A percentile compares a stretch with the other conserved stretches of the same genome.
Evolutionary conservation across 139 green algal species (phyloP).

Genomic region (Coccomyxa sp.): DNA sequence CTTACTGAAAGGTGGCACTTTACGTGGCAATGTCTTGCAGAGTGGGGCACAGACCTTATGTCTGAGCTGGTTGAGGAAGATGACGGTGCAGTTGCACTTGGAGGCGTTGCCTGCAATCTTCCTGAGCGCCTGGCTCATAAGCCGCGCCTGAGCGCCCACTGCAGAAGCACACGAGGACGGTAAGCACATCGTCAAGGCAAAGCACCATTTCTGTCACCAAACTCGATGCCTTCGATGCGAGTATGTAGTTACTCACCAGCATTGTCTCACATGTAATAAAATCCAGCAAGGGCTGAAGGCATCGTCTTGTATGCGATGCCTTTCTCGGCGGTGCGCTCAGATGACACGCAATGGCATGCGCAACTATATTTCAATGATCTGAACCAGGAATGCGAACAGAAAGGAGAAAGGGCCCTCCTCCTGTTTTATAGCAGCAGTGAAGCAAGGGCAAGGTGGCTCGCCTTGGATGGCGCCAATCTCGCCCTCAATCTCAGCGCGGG

Average conservation of each 20-base stretch:
- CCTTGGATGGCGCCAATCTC: conserved; percentile 71
- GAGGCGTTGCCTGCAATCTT: conserved; percentile 82
- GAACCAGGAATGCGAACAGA: too few species aligned
- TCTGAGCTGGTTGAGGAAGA: conserved; percentile 95
- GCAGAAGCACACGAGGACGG: background rate
- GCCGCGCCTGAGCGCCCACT: conserved; percentile 83
- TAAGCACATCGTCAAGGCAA: background rate
- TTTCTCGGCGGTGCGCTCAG: too few species aligned
- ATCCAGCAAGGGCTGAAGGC: background rate
- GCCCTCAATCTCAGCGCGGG: conserved; percentile 87
- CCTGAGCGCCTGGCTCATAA: conserved; percentile 91
- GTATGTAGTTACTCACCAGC: background rate
- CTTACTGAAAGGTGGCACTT: too few species aligned
- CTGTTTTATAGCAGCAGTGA: background rate
- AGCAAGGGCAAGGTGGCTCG: conserved; percentile 13
- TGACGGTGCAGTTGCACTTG: conserved; percentile 73
- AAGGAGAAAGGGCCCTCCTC: too few species aligned
- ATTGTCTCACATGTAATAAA: too few species aligned
- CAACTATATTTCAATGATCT: too few species aligned
- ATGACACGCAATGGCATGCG: too few species aligned
- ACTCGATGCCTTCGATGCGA: background rate
- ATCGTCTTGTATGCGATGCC: too few species aligned
- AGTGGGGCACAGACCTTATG: conserved; percentile 64
- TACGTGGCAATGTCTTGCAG: too few species aligned
- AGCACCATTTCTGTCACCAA: background rate